Base-by-base conservation (phyloP, 2,329 filamentous ascomycete species). In the Penicillium griseofulvum region DNA sequence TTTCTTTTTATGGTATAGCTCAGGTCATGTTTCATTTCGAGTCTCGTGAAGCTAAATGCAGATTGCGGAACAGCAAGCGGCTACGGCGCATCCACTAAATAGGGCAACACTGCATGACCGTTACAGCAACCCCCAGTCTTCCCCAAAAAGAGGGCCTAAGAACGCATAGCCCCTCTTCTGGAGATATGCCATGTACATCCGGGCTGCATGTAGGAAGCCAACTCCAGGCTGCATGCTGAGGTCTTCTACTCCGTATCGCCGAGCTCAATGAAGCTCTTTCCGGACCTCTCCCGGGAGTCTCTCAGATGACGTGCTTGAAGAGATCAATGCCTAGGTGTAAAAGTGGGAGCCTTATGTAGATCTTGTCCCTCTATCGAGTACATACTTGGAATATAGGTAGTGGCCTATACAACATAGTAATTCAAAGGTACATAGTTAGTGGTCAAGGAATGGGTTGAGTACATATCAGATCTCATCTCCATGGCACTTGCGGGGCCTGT, bases 11-110 rank as follows among this genome's bases (percentile, higher is more conserved):
- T 10, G 19, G 28, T 17, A 10, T 49, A 50, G 22, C 17, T 45
- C 49, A 17, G 9, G 19, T 19, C 31, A 17, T 17, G 48, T 44
- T 45, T 37, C 38, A 44, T 5, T 36, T n/a, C 31, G 22, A 45
- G 8, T 17, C 19, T 5, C 8, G n/a, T 10, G 17, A 28, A 51
- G 39, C 39, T 22, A 34, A 26, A 29, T 36, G 39, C 29, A 31
- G 49, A 51, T 10, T 31, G 28, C 37, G 28, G 42, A 49, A 52
- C 51, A 52, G 49, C 16, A 60, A 47, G 63, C 63, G 63, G 63
- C 54, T 64, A 59, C 63, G 50, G 63, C 63, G 63, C 63, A 64
- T 65, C 58, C 57, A 41, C 53, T 43, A 60, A 64, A 65, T 55
- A 64, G 57, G 54, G 55, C 55, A 54, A 62, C 57, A 54, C 55